These are phyloP conservation scores for Trypanosomatidae sp. DNA, from an alignment of 208 protist genomes.

Conservation along the genomic window DNA sequence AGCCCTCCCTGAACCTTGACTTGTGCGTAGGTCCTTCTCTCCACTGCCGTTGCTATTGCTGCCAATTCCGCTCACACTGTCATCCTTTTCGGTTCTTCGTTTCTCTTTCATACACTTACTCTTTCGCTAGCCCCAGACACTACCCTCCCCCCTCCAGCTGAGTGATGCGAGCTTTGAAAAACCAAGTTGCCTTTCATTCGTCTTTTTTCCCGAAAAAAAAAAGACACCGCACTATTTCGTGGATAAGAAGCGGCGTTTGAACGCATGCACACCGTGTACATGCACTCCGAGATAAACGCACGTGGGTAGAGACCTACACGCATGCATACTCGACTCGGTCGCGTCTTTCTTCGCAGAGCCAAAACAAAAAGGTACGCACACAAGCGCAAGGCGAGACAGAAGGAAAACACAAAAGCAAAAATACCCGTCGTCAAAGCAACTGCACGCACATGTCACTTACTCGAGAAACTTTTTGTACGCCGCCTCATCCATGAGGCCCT, in stretches of 20 bases:
- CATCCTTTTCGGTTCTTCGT: neutral
- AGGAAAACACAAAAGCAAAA: conserved; percentile 2
- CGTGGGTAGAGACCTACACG: neutral
- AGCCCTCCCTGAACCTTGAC: neutral
- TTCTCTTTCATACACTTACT: neutral
- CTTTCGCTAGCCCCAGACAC: neutral
- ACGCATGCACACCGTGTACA: neutral
- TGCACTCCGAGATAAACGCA: neutral
- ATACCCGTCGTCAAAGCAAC: neutral
- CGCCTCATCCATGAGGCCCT: conserved; percentile 78
- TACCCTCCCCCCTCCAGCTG: neutral
- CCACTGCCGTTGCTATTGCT: neutral
- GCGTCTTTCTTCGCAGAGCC: neutral
- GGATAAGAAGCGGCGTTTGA: neutral
- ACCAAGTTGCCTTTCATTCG: neutral
- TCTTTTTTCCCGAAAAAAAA: neutral
- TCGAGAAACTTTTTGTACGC: conserved; percentile 90
- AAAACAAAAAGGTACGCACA: neutral
- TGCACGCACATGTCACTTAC: conserved; percentile 33
- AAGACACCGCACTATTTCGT: neutral
- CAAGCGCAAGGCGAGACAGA: neutral
- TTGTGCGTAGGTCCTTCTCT: neutral
- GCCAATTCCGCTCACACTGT: neutral
- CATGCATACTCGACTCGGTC: neutral
- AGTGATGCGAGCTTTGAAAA: neutral